phyloP scores from a whole-genome alignment of 345 rosid genomes.

The Jatropha curcas region DNA sequence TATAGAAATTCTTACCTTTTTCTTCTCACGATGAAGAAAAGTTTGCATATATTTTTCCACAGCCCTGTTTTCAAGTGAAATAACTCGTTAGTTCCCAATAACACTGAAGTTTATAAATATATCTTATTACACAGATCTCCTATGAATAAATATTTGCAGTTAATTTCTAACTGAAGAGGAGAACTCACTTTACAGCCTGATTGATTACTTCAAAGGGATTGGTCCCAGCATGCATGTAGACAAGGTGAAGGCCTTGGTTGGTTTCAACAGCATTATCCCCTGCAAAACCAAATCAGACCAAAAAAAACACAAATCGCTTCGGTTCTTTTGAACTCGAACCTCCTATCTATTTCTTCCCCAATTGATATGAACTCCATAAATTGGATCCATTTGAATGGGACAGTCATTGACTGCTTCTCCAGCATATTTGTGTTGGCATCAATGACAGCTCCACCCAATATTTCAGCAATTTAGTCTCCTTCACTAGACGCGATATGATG shows the following conservation, averaged over 20 bases:
- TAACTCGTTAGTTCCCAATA: not conserved
- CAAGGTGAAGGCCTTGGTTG: constrained; percentile 75
- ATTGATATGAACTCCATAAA: constrained; percentile 33
- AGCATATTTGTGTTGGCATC: constrained; percentile 27
- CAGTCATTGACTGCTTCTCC: constrained; percentile 34
- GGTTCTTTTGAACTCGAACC: constrained; percentile 37
- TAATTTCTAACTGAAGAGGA: not conserved
- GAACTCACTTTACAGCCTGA: constrained; percentile 82
- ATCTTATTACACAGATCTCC: not conserved
- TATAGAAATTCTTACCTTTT: constrained; percentile 46
- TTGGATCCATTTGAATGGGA: constrained; percentile 30
- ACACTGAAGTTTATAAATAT: not conserved
- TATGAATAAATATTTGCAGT: not conserved
- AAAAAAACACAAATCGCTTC: constrained; percentile 35
- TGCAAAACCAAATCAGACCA: constrained; percentile 52
- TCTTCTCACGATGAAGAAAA: constrained; percentile 81
- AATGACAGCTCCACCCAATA: constrained; percentile 33
- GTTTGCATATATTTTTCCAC: constrained; percentile 88
- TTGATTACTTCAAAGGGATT: constrained; percentile 94
- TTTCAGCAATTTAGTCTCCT: constrained; percentile 18
- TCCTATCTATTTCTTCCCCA: constrained; percentile 33
- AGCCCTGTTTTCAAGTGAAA: constrained; percentile 49
- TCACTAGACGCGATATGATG: constrained; percentile 20
- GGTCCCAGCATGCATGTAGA: constrained; percentile 93
- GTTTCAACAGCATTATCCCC: constrained; percentile 92